A percentile compares a stretch with the other conserved stretches of the same genome.
Conservation (phyloP, 2,329 filamentous ascomycete species). For the Tolypocladium nubicola region DNA sequence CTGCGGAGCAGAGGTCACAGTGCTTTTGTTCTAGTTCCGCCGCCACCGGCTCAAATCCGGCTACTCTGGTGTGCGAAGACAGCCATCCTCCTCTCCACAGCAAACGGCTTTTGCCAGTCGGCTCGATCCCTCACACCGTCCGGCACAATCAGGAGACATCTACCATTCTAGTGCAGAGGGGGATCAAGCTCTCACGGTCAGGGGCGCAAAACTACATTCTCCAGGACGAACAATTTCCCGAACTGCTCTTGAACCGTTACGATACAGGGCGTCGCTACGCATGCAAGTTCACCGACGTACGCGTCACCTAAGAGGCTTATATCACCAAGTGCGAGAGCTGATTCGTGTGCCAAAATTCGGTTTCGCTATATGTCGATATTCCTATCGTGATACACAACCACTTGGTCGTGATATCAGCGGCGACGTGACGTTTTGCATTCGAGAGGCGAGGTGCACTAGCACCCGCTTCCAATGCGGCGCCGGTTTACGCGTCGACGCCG, state of each 20-base stretch:
- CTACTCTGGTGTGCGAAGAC: not conserved
- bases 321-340: not conserved
- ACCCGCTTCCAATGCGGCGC: conserved; percentile 7
- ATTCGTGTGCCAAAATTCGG: not conserved
- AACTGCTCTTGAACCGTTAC: not conserved
- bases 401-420: conserved; percentile 13
- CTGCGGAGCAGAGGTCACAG: not conserved
- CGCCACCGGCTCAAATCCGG: not conserved
- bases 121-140: not conserved
- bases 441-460: conserved; percentile 13
- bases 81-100: not conserved
- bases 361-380: conserved; percentile 10
- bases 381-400: conserved; percentile 11
- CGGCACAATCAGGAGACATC: too few species aligned
- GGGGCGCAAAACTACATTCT: too few species aligned
- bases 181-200: too few species aligned
- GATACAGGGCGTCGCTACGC: not conserved
- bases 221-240: too few species aligned
- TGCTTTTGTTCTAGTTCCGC: not conserved
- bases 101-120: not conserved
- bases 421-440: conserved; percentile 5
- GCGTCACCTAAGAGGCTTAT: not conserved
- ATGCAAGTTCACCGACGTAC: not conserved
- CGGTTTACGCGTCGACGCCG: not conserved
- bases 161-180: too few species aligned